These are phyloP conservation scores for Echites panduratus DNA, from an alignment of 257 asterid species.

Conservation along the genomic window DNA sequence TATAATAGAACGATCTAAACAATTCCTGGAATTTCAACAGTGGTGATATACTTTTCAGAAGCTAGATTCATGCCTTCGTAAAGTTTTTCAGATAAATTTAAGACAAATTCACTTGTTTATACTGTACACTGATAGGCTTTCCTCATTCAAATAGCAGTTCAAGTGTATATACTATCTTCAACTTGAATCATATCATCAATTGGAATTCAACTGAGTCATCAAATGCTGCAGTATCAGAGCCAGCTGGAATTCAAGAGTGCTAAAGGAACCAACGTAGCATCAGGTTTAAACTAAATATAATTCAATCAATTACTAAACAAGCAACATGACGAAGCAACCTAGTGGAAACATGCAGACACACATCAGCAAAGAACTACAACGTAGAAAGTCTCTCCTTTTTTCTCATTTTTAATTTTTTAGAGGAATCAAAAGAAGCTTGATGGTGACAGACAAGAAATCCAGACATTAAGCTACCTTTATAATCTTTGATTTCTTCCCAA, in stretches of 20 bases:
- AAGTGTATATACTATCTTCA: neutral
- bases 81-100: neutral
- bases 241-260: neutral
- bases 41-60: neutral
- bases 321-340: neutral
- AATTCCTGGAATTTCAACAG: neutral
- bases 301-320: neutral
- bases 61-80: neutral
- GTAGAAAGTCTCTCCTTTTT: neutral
- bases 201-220: neutral
- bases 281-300: neutral
- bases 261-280: neutral
- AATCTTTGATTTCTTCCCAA: constrained; percentile 83
- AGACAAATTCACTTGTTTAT: neutral
- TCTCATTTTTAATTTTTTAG: neutral
- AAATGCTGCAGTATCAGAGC: neutral
- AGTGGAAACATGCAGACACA: neutral
- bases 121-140: neutral
- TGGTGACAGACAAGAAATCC: neutral
- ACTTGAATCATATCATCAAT: neutral
- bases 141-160: neutral
- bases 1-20: neutral
- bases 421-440: neutral
- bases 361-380: neutral
- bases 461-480: constrained; percentile 50